phyloP scores from a whole-genome alignment of 2,329 filamentous ascomycete species.

The Botrytis porri region DNA sequence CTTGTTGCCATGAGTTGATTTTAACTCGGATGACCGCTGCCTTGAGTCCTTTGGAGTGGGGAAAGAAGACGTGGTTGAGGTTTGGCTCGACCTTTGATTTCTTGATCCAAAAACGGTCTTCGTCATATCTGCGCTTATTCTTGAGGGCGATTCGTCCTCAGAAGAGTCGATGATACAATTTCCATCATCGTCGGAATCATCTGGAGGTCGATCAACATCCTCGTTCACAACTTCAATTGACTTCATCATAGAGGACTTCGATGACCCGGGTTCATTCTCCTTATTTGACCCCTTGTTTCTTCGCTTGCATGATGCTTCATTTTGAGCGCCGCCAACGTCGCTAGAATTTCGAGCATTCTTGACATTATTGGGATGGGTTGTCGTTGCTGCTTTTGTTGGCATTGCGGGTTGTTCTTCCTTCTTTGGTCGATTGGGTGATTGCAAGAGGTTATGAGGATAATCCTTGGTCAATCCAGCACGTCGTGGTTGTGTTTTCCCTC shows the following conservation, averaged over 20 bases:
- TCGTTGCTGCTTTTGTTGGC: not conserved
- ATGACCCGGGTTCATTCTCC: not conserved
- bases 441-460: constrained; percentile 6
- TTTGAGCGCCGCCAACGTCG: not conserved
- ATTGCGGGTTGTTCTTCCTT: not conserved
- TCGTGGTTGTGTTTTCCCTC: constrained; percentile 7
- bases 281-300: not conserved
- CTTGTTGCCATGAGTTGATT: constrained; percentile 20
- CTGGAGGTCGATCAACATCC: constrained; percentile 12
- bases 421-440: constrained; percentile 8
- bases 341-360: not conserved
- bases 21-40: not conserved
- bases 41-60: not conserved
- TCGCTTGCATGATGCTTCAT: not conserved
- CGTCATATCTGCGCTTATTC: constrained; percentile 16
- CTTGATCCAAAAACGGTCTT: constrained; percentile 3
- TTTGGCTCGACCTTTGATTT: not conserved
- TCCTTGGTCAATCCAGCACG: constrained; percentile 13
- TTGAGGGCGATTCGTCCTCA: constrained; percentile 8
- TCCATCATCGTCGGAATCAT: constrained; percentile 16
- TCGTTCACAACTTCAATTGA: not conserved
- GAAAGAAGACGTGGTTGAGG: not conserved
- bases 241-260: not conserved
- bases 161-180: not conserved
- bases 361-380: not conserved